Evolutionary conservation across 371 early-diverging fungal species (phyloP), one percentile per base, ranked within the genome.

Genomic region (Rhizopus delemar): DNA sequence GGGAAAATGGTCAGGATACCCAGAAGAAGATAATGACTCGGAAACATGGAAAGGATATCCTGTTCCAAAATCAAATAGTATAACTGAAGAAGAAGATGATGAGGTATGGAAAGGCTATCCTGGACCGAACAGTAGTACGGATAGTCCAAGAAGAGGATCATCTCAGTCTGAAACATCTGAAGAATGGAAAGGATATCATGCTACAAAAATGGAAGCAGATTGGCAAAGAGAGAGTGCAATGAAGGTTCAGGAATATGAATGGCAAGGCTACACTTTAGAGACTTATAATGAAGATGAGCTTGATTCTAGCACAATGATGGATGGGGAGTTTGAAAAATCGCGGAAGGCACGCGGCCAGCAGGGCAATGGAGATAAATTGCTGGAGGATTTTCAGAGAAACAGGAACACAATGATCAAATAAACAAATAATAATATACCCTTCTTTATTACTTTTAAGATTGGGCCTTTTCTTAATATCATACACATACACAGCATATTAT

Each of bases 141-240:
- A 52, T 39, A 66, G 60, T 32, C 66, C 65, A 6, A 52, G 77
- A 36, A 69, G 73, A 15, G 71, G 57, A 1, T 79, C 80, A 8
- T 68, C 69, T 11, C 74, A 66, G n/a, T 79, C 80, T 15, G 69
- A 70, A 31, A 63, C 61, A 8, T 76, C 76, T 4, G 74, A 74
- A 22, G 74, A 71, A 53, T 79, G 80, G 80, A 79, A 79, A 51
- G 80, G 80, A 1, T 79, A 79, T 48, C 73, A 76, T 8, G 80
- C 80, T 11, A 70, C 70, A 12, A 72, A 72, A 41, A 68, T 67
- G 64, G 80, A 79, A 55, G 76, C 70, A 1, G 53, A 55, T 22
- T 79, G 80, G 80, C 65, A 73, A 57, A 38, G 54, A 22, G 80
- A 79, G 48, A 75, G 63, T 46, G 68, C 67, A 38, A 57, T 73